These are phyloP conservation scores for Phytophthora pini DNA, from an alignment of 352 stramenopile species.

Conservation along the genomic window DNA sequence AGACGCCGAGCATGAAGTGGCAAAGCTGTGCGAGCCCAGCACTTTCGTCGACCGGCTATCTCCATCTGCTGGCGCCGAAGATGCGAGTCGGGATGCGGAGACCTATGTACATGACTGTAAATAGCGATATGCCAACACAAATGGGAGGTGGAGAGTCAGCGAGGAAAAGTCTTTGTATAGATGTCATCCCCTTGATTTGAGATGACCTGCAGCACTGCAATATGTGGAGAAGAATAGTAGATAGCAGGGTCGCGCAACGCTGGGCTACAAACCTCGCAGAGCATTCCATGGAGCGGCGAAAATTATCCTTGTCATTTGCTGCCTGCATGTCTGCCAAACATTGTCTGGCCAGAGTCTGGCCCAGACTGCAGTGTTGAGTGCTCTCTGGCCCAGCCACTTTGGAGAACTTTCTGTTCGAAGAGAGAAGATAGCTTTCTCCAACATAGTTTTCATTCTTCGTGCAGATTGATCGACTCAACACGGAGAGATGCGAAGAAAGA, in stretches of 20 bases:
- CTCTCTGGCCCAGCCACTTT: background rate
- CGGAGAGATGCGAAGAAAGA: too few relatives aligned
- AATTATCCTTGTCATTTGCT: slow-evolving; percentile 30
- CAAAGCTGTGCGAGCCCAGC: slow-evolving; percentile 27
- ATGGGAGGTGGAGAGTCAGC: slow-evolving; percentile 3
- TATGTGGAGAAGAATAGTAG: background rate
- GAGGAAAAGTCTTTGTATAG: background rate
- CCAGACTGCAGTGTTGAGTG: background rate
- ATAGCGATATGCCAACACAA: slow-evolving; percentile 18
- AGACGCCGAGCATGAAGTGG: slow-evolving; percentile 8
- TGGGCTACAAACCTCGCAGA: slow-evolving; percentile 7
- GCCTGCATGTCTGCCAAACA: slow-evolving; percentile 12
- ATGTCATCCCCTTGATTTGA: slow-evolving; percentile 7
- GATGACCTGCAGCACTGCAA: background rate
- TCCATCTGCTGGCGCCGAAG: slow-evolving; percentile 32
- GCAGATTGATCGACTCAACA: too few relatives aligned
- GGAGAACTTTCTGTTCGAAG: background rate
- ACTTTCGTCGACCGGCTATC: slow-evolving; percentile 22
- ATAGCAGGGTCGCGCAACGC: slow-evolving; percentile 13
- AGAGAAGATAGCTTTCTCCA: too few relatives aligned
- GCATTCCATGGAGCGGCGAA: slow-evolving; percentile 23
- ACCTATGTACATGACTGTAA: background rate
- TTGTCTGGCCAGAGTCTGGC: too few relatives aligned
- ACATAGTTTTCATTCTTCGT: too few relatives aligned
- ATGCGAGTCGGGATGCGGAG: slow-evolving; percentile 32